Conservation (phyloP, 2,329 filamentous ascomycete species). For the Aspergillus pseudoglaucus region DNA sequence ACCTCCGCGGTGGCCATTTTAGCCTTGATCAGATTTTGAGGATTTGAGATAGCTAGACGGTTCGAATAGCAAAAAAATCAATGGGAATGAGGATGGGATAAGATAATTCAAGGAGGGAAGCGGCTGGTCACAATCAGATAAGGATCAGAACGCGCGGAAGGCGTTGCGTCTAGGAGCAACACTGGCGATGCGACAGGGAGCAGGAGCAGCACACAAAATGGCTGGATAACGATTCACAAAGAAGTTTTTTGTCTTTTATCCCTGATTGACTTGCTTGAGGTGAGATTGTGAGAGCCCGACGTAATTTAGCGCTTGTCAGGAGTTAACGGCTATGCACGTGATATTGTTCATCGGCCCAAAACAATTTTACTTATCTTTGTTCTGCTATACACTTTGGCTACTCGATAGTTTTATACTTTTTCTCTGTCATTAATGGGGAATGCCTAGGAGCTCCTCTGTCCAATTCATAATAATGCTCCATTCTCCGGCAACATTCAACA, state of each 20-base stretch:
- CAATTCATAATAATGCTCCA: not conserved
- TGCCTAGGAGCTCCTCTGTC: not conserved
- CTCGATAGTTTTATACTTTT: too few species aligned
- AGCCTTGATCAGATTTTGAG: not conserved
- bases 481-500: not conserved
- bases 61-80: not conserved
- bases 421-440: not conserved
- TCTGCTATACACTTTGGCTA: not conserved
- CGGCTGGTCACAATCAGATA: not conserved
- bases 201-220: not conserved
- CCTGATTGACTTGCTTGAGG: not conserved
- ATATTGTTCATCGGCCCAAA: not conserved
- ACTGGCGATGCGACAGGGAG: not conserved
- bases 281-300: not conserved
- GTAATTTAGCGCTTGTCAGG: not conserved
- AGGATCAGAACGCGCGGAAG: not conserved
- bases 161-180: not conserved
- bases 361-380: not conserved
- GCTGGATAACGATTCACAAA: not conserved
- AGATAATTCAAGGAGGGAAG: not conserved
- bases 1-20: slow-evolving; percentile 29
- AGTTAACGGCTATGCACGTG: not conserved
- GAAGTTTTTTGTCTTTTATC: too few species aligned
- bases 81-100: not conserved
- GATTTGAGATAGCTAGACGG: not conserved